Conservation (phyloP, 805 yeast species). For the Yarrowia sp. region DNA sequence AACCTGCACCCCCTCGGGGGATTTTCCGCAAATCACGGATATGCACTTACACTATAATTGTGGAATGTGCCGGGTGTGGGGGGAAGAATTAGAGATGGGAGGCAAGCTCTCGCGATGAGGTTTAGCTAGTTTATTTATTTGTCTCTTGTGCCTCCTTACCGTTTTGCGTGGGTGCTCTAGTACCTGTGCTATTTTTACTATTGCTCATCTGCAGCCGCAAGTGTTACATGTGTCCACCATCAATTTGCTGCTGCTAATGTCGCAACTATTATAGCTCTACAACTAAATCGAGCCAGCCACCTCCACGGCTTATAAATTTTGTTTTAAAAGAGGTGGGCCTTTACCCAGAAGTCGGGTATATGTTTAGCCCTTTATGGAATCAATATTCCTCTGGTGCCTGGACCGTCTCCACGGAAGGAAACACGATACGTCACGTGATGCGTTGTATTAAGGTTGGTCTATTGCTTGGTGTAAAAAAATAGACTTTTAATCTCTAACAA, state of each 20-base stretch:
- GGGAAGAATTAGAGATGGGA: neutral
- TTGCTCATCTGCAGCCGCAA: no score
- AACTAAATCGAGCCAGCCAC: neutral
- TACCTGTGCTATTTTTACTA: no score
- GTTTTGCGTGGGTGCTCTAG: no score
- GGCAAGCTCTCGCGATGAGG: neutral
- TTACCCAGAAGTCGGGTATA: no score
- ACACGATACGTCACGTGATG: neutral
- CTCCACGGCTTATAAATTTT: neutral
- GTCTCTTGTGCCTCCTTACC: no score
- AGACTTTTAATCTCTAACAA: neutral
- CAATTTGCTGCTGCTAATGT: neutral
- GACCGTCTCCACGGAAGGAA: neutral
- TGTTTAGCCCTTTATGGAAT: no score
- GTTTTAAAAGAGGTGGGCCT: no score
- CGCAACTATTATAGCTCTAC: neutral
- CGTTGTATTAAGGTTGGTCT: neutral
- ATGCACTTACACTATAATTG: constrained; percentile 15
- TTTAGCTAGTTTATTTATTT: no score
- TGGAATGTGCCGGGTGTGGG: neutral
- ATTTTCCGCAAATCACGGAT: constrained; percentile 24
- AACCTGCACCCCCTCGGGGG: constrained; percentile 8
- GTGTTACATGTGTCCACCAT: neutral
- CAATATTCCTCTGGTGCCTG: neutral
- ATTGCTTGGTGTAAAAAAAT: neutral